phyloP scores from a whole-genome alignment of 306 rosid species.

The Prunus campanulata region DNA sequence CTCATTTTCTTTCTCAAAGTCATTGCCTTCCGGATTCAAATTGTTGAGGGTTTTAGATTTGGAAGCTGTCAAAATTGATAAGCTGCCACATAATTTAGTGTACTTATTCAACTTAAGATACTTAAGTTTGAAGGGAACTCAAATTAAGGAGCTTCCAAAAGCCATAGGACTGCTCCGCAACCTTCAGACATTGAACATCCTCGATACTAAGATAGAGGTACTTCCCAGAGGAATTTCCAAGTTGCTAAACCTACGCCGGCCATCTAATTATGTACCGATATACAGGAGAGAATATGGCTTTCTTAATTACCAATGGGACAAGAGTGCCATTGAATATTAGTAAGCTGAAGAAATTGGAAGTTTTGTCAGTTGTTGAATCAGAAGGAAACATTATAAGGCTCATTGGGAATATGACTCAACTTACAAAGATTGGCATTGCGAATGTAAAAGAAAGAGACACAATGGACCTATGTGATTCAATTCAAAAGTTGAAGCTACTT shows the following conservation, averaged over 20 bases:
- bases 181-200: slow-evolving; percentile 20
- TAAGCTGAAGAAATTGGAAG: slow-evolving; percentile 6
- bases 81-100: not conserved
- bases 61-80: slow-evolving; percentile 2
- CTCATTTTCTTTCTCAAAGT: not conserved
- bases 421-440: not conserved
- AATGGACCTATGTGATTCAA: slow-evolving; percentile 8
- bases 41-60: slow-evolving; percentile 19
- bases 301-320: not conserved
- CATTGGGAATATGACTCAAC: slow-evolving; percentile 8
- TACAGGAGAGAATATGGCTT: rapidly evolving
- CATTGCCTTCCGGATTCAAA: slow-evolving; percentile 2
- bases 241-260: not conserved
- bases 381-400: not conserved
- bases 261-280: not conserved
- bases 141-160: slow-evolving; percentile 15
- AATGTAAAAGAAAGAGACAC: slow-evolving; percentile 6
- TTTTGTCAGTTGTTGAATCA: not conserved
- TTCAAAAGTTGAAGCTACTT: slow-evolving; percentile 15
- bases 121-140: slow-evolving; percentile 11
- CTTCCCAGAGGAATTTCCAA: slow-evolving; percentile 10
- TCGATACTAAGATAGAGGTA: not conserved
- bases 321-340: not conserved
- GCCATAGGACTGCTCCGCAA: slow-evolving; percentile 24
- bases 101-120: slow-evolving; percentile 21